These are phyloP conservation scores for Takashimella koratensis DNA, from an alignment of 1,284 basidiomycete genomes.

Conservation along the genomic window DNA sequence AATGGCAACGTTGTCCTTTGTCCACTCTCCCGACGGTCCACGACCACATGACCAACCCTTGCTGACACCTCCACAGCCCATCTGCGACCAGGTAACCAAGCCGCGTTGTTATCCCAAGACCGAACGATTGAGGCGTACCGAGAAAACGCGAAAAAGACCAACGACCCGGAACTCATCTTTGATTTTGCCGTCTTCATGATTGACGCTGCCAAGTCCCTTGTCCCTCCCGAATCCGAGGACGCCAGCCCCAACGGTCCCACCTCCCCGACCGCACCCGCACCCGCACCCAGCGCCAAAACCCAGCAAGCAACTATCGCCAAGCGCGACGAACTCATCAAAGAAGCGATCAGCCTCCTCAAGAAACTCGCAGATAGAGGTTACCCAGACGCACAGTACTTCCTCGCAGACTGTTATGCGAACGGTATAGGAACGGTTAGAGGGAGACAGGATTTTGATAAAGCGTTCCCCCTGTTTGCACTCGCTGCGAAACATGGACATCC, in stretches of 20 bases:
- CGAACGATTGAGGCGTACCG: constrained; percentile 96
- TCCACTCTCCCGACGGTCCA: background rate
- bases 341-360: constrained; percentile 81
- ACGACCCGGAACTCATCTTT: constrained; percentile 95
- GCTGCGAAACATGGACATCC: constrained; percentile 98
- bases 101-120: constrained; percentile 86
- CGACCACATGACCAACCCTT: no score
- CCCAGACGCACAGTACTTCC: constrained; percentile 90
- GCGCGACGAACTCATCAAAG: constrained; percentile 77
- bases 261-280: constrained; percentile 15
- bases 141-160: constrained; percentile 95
- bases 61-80: constrained; percentile 55
- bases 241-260: constrained; percentile 20
- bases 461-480: constrained; percentile 91
- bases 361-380: constrained; percentile 90
- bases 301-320: constrained; percentile 69
- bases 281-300: constrained; percentile 53
- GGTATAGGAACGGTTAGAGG: constrained; percentile 85
- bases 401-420: constrained; percentile 96
- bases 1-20: background rate
- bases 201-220: constrained; percentile 82
- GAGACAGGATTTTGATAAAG: constrained; percentile 93
- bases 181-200: constrained; percentile 99
- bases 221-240: constrained; percentile 35
- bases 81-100: constrained; percentile 86